Conservation (phyloP, 257 asterid species). For the Galeopsis tetrahit region DNA sequence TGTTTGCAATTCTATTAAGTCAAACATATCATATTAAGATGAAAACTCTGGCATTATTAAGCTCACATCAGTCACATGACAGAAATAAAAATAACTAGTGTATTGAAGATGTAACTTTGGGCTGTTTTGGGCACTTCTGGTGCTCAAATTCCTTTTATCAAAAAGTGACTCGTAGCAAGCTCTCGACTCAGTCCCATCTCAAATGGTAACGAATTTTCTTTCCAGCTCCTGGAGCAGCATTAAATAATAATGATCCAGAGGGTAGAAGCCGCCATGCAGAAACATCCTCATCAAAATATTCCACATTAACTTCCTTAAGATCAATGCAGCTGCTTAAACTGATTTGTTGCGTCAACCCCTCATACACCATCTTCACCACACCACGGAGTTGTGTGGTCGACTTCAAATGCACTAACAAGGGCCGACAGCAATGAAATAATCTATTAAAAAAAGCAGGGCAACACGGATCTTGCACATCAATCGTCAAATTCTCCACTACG, state of each 20-base stretch:
- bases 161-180: neutral
- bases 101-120: too few relatives aligned
- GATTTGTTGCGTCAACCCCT: neutral
- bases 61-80: neutral
- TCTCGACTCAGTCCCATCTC: neutral
- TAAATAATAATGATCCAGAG: neutral
- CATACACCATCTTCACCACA: neutral
- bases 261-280: neutral
- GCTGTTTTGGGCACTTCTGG: too few relatives aligned
- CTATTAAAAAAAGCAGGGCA: neutral
- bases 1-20: too few relatives aligned
- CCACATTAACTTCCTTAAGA: neutral
- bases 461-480: neutral
- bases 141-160: too few relatives aligned
- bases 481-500: neutral
- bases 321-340: neutral
- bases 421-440: conserved; percentile 7
- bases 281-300: neutral
- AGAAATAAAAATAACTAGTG: too few relatives aligned
- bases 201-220: neutral
- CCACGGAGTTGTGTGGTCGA: neutral
- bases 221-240: neutral
- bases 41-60: neutral
- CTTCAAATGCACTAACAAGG: neutral
- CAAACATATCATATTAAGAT: too few relatives aligned